phyloP scores from a whole-genome alignment of 78 protist species.

The slime mould (Dictyostelium discoideum) region DNA sequence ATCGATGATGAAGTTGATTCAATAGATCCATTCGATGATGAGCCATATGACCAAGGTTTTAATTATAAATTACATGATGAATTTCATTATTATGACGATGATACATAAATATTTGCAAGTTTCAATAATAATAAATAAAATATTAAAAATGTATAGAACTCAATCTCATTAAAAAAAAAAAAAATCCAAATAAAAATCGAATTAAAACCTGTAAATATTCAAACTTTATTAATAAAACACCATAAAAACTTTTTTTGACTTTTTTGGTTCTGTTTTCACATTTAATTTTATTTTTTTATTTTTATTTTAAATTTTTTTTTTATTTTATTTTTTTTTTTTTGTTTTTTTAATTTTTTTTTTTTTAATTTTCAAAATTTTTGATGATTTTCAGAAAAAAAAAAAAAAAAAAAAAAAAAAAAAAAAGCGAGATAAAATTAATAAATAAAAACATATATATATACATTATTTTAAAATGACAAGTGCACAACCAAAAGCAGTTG shows the following conservation, averaged over 20 bases:
- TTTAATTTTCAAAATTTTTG: not conserved
- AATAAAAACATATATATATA: not conserved
- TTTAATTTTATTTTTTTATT: not conserved
- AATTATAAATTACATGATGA: conserved; percentile 44
- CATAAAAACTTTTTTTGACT: not conserved
- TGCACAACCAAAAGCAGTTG: not conserved
- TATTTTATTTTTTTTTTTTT: not conserved
- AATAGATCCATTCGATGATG: conserved; percentile 11
- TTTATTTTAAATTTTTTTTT: not conserved
- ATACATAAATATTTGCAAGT: not conserved
- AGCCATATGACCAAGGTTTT: conserved; percentile 11
- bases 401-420: not conserved
- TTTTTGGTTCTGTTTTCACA: not conserved
- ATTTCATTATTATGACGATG: conserved; percentile 33
- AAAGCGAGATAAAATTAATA: not conserved
- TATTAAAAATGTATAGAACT: not conserved
- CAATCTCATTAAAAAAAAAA: not conserved
- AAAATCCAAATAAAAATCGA: not conserved
- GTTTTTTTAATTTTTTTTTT: not conserved
- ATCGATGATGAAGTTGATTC: conserved; percentile 13
- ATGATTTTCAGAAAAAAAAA: not conserved
- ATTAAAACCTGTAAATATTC: not conserved
- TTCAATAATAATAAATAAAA: no score
- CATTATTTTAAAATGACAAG: not conserved
- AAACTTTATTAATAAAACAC: not conserved